Percentiles rank a stretch among this genome's conserved stretches.
Evolutionary conservation across 1,139 yeast species (phyloP).

Genomic region (Keqinozyma sinolaborantium): DNA sequence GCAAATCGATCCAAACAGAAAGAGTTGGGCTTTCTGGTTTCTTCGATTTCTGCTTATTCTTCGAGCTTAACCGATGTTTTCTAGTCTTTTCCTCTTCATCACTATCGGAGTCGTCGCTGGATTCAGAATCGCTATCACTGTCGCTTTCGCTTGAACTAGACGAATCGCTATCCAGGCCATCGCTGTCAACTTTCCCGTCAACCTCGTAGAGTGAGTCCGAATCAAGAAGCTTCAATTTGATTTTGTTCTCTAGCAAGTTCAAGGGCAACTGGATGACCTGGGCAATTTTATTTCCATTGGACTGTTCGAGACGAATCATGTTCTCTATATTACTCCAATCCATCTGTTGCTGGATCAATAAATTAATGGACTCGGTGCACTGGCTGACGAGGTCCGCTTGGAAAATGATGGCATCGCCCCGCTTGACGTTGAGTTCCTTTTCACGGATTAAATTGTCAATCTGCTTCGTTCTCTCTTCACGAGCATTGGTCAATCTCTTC

Average conservation of each 20-base stretch:
- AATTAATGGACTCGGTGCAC: slow-evolving; percentile 66
- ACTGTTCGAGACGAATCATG: slow-evolving; percentile 65
- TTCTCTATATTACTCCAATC: slow-evolving; percentile 92
- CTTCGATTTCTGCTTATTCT: slow-evolving; percentile 7
- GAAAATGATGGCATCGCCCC: slow-evolving; percentile 71
- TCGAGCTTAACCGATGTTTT: slow-evolving; percentile 6
- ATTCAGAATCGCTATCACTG: slow-evolving; percentile 20
- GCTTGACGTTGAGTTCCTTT: slow-evolving; percentile 60
- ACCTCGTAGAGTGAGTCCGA: slow-evolving; percentile 28
- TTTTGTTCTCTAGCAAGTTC: slow-evolving; percentile 65
- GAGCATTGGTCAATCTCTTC: slow-evolving; percentile 71
- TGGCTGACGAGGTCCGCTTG: slow-evolving; percentile 71
- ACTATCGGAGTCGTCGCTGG: slow-evolving; percentile 26
- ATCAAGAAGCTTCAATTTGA: slow-evolving; percentile 57
- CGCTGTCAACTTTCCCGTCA: slow-evolving; percentile 6
- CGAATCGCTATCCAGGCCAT: slow-evolving; percentile 14
- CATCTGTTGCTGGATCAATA: slow-evolving; percentile 76
- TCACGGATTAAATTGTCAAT: slow-evolving; percentile 63
- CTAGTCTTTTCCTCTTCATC: slow-evolving; percentile 12
- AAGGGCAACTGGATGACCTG: slow-evolving; percentile 62
- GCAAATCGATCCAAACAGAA: slow-evolving; percentile 64
- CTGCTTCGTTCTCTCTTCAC: slow-evolving; percentile 68
- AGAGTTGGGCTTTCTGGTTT: slow-evolving; percentile 13
- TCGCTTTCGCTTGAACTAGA: slow-evolving; percentile 24
- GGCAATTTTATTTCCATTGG: slow-evolving; percentile 64